A percentile compares a stretch with the other conserved stretches of the same genome.
Evolutionary conservation across 441 rosid genomes (phyloP).

Genomic region (Raphanus hybrid): DNA sequence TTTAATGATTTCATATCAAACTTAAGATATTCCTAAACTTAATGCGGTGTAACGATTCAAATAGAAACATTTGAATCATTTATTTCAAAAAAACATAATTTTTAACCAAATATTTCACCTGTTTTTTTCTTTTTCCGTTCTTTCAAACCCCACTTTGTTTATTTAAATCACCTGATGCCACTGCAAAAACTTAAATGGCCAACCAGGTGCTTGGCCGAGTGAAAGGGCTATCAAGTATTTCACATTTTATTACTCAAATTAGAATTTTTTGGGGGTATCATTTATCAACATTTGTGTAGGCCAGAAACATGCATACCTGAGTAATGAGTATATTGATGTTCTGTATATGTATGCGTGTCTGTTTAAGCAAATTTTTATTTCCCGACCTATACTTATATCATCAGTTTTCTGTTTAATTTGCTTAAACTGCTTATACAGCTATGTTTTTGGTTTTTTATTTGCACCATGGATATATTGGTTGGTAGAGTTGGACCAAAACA

Average conservation of each 20-base stretch:
- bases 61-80: not conserved
- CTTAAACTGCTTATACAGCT: not conserved
- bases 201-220: no score
- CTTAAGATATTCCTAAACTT: not conserved
- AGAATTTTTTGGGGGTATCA: not conserved
- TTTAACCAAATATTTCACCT: not conserved
- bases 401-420: not conserved
- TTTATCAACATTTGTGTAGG: not conserved
- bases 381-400: not conserved
- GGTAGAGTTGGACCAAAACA: not conserved
- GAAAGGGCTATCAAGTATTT: no score
- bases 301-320: not conserved
- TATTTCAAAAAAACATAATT: not conserved
- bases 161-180: slow-evolving; percentile 4
- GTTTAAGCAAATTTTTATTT: not conserved
- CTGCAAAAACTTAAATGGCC: not conserved
- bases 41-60: not conserved
- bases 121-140: not conserved
- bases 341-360: not conserved
- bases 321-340: not conserved
- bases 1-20: not conserved
- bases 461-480: slow-evolving; percentile 1
- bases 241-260: not conserved
- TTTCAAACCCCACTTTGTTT: not conserved
- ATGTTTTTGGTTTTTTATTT: not conserved